Evolutionary conservation across 805 yeast species (phyloP).

Genomic region (Saccharomyces paradoxus): DNA sequence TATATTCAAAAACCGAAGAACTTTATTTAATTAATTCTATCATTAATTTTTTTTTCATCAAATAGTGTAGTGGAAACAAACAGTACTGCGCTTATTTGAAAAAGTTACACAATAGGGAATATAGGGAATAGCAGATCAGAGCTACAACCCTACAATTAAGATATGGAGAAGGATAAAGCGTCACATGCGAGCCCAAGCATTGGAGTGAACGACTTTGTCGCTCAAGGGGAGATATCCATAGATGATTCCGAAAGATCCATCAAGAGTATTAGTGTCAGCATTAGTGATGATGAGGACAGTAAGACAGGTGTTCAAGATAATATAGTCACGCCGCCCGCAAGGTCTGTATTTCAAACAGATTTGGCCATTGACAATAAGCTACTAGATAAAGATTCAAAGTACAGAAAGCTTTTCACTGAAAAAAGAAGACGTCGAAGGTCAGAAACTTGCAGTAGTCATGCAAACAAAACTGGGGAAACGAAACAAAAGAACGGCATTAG

Average conservation of each 20-base stretch:
- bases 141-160: neutral
- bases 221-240: neutral
- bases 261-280: neutral
- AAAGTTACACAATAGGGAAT: neutral
- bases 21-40: neutral
- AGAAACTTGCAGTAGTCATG: neutral
- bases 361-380: neutral
- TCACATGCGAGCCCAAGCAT: neutral
- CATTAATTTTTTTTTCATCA: neutral
- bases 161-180: neutral
- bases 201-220: neutral
- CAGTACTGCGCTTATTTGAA: neutral
- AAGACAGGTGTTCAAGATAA: neutral
- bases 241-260: neutral
- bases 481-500: neutral
- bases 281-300: neutral
- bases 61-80: neutral
- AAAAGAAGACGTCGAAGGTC: neutral
- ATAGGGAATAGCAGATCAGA: neutral
- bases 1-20: neutral
- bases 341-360: neutral
- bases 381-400: neutral
- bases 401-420: neutral
- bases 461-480: neutral
- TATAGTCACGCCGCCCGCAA: neutral